Base-by-base conservation (phyloP, 768 basidiomycete species). In the Pleurotus djamor region DNA sequence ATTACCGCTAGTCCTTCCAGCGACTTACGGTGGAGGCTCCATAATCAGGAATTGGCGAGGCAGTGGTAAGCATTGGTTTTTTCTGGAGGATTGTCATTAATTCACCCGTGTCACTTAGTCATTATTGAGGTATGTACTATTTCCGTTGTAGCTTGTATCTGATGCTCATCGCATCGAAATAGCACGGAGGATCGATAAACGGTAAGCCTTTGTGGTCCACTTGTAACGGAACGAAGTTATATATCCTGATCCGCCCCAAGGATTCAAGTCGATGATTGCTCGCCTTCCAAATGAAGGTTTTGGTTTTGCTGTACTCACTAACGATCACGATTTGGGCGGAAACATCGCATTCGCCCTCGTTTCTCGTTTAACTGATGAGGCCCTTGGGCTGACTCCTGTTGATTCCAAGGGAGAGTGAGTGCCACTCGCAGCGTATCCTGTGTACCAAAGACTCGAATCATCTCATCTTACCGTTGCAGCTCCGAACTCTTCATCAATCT, bases 21-120 rank as follows among this genome's bases (percentile, higher is more conserved):
- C 59, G 5, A 66, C 66, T 2, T 74, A 74, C 52, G 73, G 73
- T 5, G 71, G 69, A 4, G 73, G 67, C 3, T 70, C 69, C 52
- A 49, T 49, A 34, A 54, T 59, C 5, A 52, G 51, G 16, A 66
- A 61, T 8, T 74, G 72, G 50, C 59, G 70, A 10, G 70, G 71
- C 0, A 67, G 72, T 51, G 64, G 69, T 71, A 28, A 21, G 54
- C n/a, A 37, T 37, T 37, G n/a, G 6, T 54, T 38, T 12, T 54
- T 17, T 54, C 28, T 37, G 34, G n/a, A 28, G 14, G 3, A 36
- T n/a, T 16, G n/a, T 13, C 14, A 28, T n/a, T 37, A 41, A 14
- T 35, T 4, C 12, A 34, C 9, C 5, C 13, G 52, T 12, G 8
- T 33, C 16, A n/a, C 21, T 28, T 38, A 56, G 54, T 56, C 6